Evolutionary conservation across 2,329 filamentous ascomycete genomes (phyloP).

Genomic region (Arthrinium phaeospermum): DNA sequence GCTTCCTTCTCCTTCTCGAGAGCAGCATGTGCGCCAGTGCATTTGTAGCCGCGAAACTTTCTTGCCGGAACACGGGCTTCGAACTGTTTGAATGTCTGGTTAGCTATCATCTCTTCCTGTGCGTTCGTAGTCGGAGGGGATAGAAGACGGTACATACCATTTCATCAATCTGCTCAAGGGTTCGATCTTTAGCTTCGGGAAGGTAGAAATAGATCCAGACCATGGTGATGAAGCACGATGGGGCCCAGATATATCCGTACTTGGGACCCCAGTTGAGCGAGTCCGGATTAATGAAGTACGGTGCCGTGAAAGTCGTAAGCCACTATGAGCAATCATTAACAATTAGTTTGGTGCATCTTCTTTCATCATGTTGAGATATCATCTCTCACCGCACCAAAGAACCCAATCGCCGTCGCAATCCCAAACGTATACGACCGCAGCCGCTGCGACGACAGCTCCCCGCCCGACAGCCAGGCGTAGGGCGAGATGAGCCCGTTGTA

Average conservation of each 20-base stretch:
- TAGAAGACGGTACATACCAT: slow-evolving; percentile 40
- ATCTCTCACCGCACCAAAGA: slow-evolving; percentile 48
- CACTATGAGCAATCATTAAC: slow-evolving; percentile 37
- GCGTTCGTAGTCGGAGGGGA: no score
- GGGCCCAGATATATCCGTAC: slow-evolving; percentile 59
- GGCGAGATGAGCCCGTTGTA: slow-evolving; percentile 57
- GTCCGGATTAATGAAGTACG: slow-evolving; percentile 59
- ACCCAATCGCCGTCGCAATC: slow-evolving; percentile 52
- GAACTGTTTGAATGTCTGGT: slow-evolving; percentile 23
- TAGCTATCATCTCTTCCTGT: neutral
- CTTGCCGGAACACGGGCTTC: slow-evolving; percentile 31
- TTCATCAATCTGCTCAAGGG: slow-evolving; percentile 54
- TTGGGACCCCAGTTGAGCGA: slow-evolving; percentile 56
- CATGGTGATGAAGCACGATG: slow-evolving; percentile 33
- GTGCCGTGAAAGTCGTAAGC: slow-evolving; percentile 58
- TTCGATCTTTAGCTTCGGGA: slow-evolving; percentile 53
- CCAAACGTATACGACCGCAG: slow-evolving; percentile 59
- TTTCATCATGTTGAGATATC: neutral
- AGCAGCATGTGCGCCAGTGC: slow-evolving; percentile 20
- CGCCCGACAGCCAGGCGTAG: slow-evolving; percentile 57
- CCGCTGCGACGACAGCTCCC: slow-evolving; percentile 58
- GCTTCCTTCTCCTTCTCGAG: slow-evolving; percentile 12
- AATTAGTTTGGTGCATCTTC: neutral
- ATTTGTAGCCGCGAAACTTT: slow-evolving; percentile 31
- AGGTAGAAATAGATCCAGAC: slow-evolving; percentile 49